These are phyloP conservation scores for Rubroboletus satanas DNA, from an alignment of 768 basidiomycete genomes.

Conservation along the genomic window DNA sequence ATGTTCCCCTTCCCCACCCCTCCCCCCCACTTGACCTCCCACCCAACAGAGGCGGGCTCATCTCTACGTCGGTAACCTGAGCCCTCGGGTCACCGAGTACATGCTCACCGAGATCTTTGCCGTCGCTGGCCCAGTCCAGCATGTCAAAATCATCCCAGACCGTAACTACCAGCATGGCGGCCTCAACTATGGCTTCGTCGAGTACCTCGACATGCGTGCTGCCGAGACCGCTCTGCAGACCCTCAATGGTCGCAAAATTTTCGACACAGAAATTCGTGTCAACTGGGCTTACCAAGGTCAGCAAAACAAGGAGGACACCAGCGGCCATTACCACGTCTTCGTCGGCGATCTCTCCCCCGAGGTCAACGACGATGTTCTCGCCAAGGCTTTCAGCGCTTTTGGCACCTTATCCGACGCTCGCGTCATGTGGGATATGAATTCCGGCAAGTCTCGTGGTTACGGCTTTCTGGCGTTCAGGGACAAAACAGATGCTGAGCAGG, in stretches of 20 bases:
- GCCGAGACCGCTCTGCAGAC: conserved; percentile 99
- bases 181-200: conserved; percentile 99
- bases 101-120: conserved; percentile 98
- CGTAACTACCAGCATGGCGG: conserved; percentile 99
- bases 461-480: conserved; percentile 98
- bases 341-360: conserved; percentile 99
- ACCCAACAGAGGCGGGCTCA: conserved; percentile 78
- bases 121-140: conserved; percentile 94
- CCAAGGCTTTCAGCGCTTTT: conserved; percentile 96
- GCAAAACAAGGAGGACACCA: conserved; percentile 98
- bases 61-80: conserved; percentile 97
- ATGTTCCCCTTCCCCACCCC: conserved; percentile 28
- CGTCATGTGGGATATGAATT: conserved; percentile 99
- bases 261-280: conserved; percentile 98
- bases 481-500: conserved; percentile 98
- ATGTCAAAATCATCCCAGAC: conserved; percentile 99
- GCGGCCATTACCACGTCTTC: conserved; percentile 96
- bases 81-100: conserved; percentile 96
- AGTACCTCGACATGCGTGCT: conserved; percentile 97
- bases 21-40: background rate
- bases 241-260: conserved; percentile 98
- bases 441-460: conserved; percentile 96
- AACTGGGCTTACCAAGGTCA: conserved; percentile 99
- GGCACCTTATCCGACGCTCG: conserved; percentile 95
- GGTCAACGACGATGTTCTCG: conserved; percentile 95